phyloP scores from a whole-genome alignment of 2,329 filamentous ascomycete species.

The Claviceps monticola region DNA sequence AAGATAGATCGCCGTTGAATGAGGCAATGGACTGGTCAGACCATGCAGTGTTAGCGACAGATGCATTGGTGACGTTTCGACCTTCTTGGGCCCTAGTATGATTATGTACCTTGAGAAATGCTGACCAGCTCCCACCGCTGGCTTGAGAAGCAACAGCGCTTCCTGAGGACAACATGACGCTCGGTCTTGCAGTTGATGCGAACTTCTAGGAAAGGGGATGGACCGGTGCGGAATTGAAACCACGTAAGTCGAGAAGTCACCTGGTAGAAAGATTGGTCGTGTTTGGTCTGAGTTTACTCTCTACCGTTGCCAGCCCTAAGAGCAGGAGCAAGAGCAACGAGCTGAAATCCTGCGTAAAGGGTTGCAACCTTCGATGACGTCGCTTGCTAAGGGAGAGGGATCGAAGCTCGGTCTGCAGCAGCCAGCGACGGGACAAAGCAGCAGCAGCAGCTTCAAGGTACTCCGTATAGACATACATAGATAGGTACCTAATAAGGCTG shows the following conservation, averaged over 20 bases:
- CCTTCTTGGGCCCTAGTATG: neutral
- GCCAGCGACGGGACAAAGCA: neutral
- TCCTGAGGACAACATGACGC: conserved; percentile 18
- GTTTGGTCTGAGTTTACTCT: neutral
- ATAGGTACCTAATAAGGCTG: no score
- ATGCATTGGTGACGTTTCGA: neutral
- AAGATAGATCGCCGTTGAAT: conserved; percentile 71
- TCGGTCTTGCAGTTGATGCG: neutral
- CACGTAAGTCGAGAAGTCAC: neutral
- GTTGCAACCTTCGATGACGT: conserved; percentile 1
- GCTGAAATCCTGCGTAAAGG: neutral
- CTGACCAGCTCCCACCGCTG: conserved; percentile 34
- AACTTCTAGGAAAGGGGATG: neutral
- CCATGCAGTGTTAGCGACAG: neutral
- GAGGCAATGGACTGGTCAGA: conserved; percentile 52
- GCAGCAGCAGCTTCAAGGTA: neutral
- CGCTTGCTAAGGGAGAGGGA: neutral
- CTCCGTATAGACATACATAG: no score
- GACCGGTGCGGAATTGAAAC: neutral
- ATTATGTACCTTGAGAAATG: conserved; percentile 34
- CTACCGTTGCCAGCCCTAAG: neutral
- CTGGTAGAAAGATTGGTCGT: neutral
- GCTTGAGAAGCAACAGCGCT: conserved; percentile 20
- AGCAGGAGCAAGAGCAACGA: neutral
- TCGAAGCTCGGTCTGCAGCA: neutral